Evolutionary conservation across 2,329 filamentous ascomycete species (phyloP).

Genomic region (Xylaria sp.): DNA sequence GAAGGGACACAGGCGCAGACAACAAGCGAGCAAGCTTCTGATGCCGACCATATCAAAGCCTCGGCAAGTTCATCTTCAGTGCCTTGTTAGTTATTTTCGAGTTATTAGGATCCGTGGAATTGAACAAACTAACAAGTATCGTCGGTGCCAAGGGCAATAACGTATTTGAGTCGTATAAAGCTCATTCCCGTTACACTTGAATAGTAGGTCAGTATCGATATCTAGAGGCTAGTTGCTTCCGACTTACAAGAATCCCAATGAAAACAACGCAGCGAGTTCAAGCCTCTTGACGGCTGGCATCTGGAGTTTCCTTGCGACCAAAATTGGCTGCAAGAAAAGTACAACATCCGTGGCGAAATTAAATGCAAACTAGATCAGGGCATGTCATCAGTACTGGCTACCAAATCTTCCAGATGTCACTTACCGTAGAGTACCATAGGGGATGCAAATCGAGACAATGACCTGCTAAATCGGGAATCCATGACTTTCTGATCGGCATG

Average conservation of each 20-base stretch:
- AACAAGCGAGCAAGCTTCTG: constrained; percentile 49
- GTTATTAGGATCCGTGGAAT: not conserved
- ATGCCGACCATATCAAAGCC: constrained; percentile 49
- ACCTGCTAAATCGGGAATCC: constrained; percentile 40
- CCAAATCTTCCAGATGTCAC: constrained; percentile 28
- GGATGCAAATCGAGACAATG: constrained; percentile 47
- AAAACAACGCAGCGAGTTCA: constrained; percentile 21
- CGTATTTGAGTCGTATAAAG: constrained; percentile 39
- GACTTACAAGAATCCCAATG: constrained; percentile 41
- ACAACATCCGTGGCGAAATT: constrained; percentile 40
- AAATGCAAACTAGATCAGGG: constrained; percentile 41
- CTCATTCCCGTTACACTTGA: constrained; percentile 40
- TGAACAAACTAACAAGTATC: constrained; percentile 39
- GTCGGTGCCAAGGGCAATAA: constrained; percentile 27
- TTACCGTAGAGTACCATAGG: constrained; percentile 51
- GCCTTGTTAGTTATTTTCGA: constrained; percentile 17
- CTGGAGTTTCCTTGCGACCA: constrained; percentile 41
- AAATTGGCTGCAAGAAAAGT: constrained; percentile 42
- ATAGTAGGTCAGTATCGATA: constrained; percentile 18
- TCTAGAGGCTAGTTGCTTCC: not conserved
- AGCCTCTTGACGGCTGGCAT: constrained; percentile 38
- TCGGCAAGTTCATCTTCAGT: constrained; percentile 44
- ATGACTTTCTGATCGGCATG: constrained; percentile 46
- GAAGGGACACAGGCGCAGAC: constrained; percentile 51
- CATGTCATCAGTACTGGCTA: not conserved